Conservation (phyloP, 176 grass and related monocot genomes). For the Canna indica region DNA sequence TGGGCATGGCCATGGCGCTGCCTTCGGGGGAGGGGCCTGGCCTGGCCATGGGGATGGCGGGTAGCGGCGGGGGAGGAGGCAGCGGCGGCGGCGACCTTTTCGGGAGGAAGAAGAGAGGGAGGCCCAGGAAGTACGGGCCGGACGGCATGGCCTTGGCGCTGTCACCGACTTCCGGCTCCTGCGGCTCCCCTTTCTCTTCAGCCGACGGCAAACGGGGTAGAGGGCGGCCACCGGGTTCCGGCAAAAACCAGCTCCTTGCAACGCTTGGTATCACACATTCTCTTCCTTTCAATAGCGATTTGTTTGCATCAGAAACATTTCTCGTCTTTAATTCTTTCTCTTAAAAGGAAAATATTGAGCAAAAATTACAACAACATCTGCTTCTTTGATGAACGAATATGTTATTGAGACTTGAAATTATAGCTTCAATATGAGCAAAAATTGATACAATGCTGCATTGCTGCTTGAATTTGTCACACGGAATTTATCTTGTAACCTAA, state of each 20-base stretch:
- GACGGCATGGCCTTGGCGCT: conserved; percentile 20
- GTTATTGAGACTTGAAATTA: no score
- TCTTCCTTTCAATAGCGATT: conserved; percentile 9
- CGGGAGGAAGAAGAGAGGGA: conserved; percentile 22
- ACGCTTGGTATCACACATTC: conserved; percentile 45
- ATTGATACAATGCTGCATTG: no score
- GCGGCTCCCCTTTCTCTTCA: not conserved
- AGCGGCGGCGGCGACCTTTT: not conserved
- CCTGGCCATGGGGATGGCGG: conserved; percentile 4
- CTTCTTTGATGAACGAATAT: no score
- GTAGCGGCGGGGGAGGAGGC: not conserved
- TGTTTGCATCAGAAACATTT: not conserved
- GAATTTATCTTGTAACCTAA: not conserved
- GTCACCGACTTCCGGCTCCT: not conserved
- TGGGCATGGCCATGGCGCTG: conserved; percentile 2
- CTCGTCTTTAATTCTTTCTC: not conserved
- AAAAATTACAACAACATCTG: no score
- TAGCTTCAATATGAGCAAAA: no score
- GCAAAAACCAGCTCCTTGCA: conserved; percentile 78
- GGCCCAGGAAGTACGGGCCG: conserved; percentile 21
- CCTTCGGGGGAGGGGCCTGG: not conserved
- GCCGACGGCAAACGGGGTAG: conserved; percentile 38
- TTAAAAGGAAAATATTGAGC: no score
- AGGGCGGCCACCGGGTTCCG: conserved; percentile 71
- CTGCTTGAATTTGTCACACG: not conserved